phyloP scores from a whole-genome alignment of 345 rosid species.

The Litchi chinensis region DNA sequence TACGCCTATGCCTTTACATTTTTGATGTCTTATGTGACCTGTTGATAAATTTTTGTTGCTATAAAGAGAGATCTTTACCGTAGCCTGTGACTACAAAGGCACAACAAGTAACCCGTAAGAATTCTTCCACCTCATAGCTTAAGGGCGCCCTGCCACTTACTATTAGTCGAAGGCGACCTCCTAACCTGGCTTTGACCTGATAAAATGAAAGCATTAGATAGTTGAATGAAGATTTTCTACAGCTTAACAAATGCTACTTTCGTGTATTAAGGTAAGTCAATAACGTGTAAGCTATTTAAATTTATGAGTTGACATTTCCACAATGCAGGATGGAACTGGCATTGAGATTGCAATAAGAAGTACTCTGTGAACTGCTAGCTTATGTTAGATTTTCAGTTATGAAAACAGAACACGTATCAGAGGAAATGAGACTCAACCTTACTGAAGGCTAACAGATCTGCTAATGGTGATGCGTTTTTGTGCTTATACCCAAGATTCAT shows the following conservation, averaged over 20 bases:
- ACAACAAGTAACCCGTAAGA: conserved; percentile 90
- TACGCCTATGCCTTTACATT: background rate
- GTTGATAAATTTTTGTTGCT: background rate
- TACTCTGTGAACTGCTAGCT: background rate
- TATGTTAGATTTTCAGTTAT: conserved; percentile 12
- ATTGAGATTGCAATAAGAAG: background rate
- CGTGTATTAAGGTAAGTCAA: background rate
- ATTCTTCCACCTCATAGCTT: conserved; percentile 85
- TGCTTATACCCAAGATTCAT: conserved; percentile 88
- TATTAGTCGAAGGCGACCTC: conserved; percentile 79
- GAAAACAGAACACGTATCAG: background rate
- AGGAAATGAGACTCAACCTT: conserved; percentile 51
- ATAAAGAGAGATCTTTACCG: conserved; percentile 50
- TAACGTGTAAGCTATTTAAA: background rate
- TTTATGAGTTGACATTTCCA: background rate
- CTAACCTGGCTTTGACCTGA: conserved; percentile 86
- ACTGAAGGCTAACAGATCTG: conserved; percentile 92
- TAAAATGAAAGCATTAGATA: conserved; percentile 7
- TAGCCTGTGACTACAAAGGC: conserved; percentile 87
- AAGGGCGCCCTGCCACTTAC: conserved; percentile 94
- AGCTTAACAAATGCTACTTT: background rate
- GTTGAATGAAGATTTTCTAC: background rate
- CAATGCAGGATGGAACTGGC: background rate
- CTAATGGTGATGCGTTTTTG: conserved; percentile 74
- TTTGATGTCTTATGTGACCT: background rate